These are phyloP conservation scores for Gracilaria gracilis DNA, from an alignment of 23 red algal species.

Conservation along the genomic window DNA sequence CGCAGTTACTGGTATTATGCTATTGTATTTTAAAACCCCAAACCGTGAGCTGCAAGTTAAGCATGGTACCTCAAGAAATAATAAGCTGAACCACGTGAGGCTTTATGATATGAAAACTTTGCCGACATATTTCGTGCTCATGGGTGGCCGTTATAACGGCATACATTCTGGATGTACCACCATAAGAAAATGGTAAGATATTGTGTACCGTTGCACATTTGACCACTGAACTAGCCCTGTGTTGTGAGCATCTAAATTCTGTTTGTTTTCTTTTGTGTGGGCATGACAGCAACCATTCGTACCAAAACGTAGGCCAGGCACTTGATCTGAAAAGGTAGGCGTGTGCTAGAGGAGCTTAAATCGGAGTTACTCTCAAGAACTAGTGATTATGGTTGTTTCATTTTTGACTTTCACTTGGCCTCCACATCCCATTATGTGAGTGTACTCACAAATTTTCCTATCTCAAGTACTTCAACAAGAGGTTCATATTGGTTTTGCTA, in stretches of 20 bases:
- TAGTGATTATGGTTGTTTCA: neutral
- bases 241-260: conserved; percentile 43
- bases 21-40: conserved; percentile 15
- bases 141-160: neutral
- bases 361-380: neutral
- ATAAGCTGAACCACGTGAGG: neutral
- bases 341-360: neutral
- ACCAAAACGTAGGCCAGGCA: neutral
- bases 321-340: neutral
- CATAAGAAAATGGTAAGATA: neutral
- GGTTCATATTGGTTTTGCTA: too few species aligned
- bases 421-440: too few species aligned
- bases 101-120: neutral
- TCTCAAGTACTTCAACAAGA: too few species aligned
- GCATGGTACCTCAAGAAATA: conserved; percentile 9
- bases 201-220: neutral
- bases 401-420: neutral
- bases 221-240: conserved; percentile 28
- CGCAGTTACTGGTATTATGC: conserved; percentile 73
- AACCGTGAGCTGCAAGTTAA: neutral
- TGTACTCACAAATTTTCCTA: too few species aligned
- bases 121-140: conserved; percentile 9
- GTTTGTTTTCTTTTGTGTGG: neutral
- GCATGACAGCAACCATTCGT: neutral
- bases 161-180: neutral